Evolutionary conservation across 306 rosid genomes (phyloP), one percentile per base, ranked within the genome.

Genomic region (Vigna mungo): DNA sequence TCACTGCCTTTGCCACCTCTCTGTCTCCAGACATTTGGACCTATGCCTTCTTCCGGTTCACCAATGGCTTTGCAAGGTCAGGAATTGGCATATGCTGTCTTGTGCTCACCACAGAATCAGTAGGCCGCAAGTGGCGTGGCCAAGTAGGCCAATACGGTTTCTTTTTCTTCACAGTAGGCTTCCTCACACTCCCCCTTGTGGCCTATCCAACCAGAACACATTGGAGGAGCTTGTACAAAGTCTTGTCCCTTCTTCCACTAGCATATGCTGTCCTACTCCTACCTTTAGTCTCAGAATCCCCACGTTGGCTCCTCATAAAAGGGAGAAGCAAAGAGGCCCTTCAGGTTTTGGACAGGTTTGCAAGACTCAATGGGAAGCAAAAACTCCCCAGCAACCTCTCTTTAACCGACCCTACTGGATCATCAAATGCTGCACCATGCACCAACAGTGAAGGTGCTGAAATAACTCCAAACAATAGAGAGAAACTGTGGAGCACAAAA

Each of bases 131-230:
- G 51, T 77, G 76, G 75, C 82, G 76, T 6, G 79, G 79, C 16
- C 85, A 72, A 72, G 82, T 72, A 0, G 78, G 85, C 43, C 85
- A 77, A 36, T 77, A 56, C 0, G 76, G 79, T 65, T 77, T 82
- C 67, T 71, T 82, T 34, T 77, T 82, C 85, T 82, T 72, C 79
- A 82, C 79, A 23, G 1, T 55, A 8, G 76, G 85, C 0, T 82
- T 77, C 37, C 80, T 77, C 25, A 71, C 82, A 8, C 82, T 82
- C 43, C 85, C 85, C 16, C 37, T 82, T 17, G 44, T 78, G 21
- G 79, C 85, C 37, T 77, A 77, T 27, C 82, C 79, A 15, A 23
- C 59, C 0, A 82, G 82, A 82, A 55, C 79, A 12, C 5, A 37
- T 39, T 82, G 82, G 85, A 82, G 85, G 16, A 58, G 16, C 65